Evolutionary conservation across 768 basidiomycete species (phyloP).

Genomic region (Suillus tomentosus): DNA sequence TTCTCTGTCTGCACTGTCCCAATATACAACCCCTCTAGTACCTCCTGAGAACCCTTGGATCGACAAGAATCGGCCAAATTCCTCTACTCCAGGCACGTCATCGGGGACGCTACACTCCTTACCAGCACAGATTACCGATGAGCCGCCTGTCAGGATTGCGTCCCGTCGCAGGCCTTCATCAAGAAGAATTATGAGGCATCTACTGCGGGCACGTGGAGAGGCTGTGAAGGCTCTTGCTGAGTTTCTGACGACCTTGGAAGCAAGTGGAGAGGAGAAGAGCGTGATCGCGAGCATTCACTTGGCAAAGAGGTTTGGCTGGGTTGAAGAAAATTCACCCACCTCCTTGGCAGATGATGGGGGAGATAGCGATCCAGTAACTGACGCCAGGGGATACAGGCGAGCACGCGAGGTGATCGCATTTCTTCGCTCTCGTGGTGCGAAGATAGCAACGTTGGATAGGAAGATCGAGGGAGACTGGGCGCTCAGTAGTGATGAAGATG

Average conservation of each 20-base stretch:
- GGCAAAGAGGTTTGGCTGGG: constrained; percentile 42
- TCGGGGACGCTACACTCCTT: constrained; percentile 13
- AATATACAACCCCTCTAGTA: constrained; percentile 65
- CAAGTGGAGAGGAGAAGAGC: constrained; percentile 45
- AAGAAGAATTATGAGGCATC: constrained; percentile 84
- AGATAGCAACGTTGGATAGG: constrained; percentile 52
- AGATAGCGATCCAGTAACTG: constrained; percentile 24
- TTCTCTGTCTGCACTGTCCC: constrained; percentile 68
- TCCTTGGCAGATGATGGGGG: constrained; percentile 22
- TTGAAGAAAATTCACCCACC: constrained; percentile 32
- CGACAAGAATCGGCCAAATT: constrained; percentile 42
- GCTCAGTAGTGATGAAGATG: constrained; percentile 56
- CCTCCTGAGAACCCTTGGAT: constrained; percentile 78
- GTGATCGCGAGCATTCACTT: constrained; percentile 54
- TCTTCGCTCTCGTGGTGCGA: constrained; percentile 70
- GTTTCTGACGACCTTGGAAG: constrained; percentile 69
- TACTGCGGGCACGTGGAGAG: constrained; percentile 82
- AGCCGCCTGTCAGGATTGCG: constrained; percentile 40
- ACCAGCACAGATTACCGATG: constrained; percentile 28
- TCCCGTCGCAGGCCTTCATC: constrained; percentile 62
- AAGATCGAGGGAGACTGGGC: constrained; percentile 71
- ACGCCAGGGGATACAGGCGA: constrained; percentile 55
- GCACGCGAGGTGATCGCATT: constrained; percentile 75
- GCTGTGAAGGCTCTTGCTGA: constrained; percentile 74
- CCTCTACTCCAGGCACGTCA: constrained; percentile 22